Conservation (phyloP, 306 rosid genomes). For the Oxytropis ochrocephala region DNA sequence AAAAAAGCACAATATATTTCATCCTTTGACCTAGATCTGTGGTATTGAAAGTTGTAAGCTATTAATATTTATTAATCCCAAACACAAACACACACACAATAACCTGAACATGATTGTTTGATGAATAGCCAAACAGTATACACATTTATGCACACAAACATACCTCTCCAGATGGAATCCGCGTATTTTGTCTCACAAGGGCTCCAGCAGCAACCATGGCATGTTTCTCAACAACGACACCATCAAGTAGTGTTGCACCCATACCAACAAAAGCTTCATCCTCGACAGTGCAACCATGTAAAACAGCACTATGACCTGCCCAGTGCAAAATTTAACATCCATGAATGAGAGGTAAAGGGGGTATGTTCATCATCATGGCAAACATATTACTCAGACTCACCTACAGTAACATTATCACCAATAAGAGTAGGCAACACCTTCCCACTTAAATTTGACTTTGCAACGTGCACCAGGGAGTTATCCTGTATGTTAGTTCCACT, state of each 20-base stretch:
- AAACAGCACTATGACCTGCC: slow-evolving; percentile 79
- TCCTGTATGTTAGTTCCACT: slow-evolving; percentile 93
- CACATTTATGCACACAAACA: neutral
- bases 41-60: neutral
- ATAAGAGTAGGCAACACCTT: slow-evolving; percentile 86
- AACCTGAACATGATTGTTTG: neutral
- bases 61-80: neutral
- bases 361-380: slow-evolving; percentile 4
- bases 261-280: slow-evolving; percentile 95
- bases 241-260: slow-evolving; percentile 90
- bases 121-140: neutral
- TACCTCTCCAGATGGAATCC: slow-evolving; percentile 89
- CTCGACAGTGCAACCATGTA: slow-evolving; percentile 90
- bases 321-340: neutral
- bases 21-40: neutral
- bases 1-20: neutral
- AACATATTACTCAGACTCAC: slow-evolving; percentile 39
- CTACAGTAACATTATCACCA: slow-evolving; percentile 87
- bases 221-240: slow-evolving; percentile 76
- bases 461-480: slow-evolving; percentile 92
- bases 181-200: slow-evolving; percentile 83
- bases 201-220: slow-evolving; percentile 97
- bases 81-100: neutral
- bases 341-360: neutral
- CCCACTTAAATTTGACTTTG: slow-evolving; percentile 83